Evolutionary conservation across 257 asterid species (phyloP).

Genomic region (Phtheirospermum japonicum): DNA sequence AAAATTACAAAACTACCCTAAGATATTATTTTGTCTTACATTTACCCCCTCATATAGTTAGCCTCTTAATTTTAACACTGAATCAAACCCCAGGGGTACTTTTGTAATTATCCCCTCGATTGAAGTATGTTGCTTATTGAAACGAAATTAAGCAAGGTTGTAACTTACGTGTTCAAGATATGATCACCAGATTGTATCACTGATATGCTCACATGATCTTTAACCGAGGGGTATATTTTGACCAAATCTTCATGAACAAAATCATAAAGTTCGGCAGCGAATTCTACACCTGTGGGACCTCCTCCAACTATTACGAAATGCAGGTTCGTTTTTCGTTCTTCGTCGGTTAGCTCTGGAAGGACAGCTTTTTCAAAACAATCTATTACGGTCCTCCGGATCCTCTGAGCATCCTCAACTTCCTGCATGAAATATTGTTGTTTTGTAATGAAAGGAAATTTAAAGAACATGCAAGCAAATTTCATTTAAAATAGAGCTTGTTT

Average conservation of each 20-base stretch:
- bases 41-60: too few relatives aligned
- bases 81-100: too few relatives aligned
- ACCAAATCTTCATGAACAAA: slow-evolving; percentile 79
- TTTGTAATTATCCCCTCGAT: too few relatives aligned
- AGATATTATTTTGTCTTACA: too few relatives aligned
- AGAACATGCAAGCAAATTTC: too few relatives aligned
- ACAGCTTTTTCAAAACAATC: slow-evolving; percentile 90
- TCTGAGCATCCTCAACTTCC: slow-evolving; percentile 98
- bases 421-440: slow-evolving; percentile 27
- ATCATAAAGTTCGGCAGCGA: slow-evolving; percentile 94
- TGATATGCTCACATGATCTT: slow-evolving; percentile 70
- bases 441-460: background rate
- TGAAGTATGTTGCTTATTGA: too few relatives aligned
- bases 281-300: slow-evolving; percentile 95
- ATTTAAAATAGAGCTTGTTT: too few relatives aligned
- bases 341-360: slow-evolving; percentile 81
- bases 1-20: too few relatives aligned
- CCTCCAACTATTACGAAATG: slow-evolving; percentile 97
- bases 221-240: slow-evolving; percentile 64
- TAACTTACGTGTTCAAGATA: slow-evolving; percentile 74
- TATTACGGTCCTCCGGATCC: slow-evolving; percentile 75
- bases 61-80: too few relatives aligned
- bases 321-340: slow-evolving; percentile 71
- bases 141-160: background rate
- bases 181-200: slow-evolving; percentile 94